Evolutionary conservation across 2,329 filamentous ascomycete genomes (phyloP).

Genomic region (Beauveria scarabaeidicola): DNA sequence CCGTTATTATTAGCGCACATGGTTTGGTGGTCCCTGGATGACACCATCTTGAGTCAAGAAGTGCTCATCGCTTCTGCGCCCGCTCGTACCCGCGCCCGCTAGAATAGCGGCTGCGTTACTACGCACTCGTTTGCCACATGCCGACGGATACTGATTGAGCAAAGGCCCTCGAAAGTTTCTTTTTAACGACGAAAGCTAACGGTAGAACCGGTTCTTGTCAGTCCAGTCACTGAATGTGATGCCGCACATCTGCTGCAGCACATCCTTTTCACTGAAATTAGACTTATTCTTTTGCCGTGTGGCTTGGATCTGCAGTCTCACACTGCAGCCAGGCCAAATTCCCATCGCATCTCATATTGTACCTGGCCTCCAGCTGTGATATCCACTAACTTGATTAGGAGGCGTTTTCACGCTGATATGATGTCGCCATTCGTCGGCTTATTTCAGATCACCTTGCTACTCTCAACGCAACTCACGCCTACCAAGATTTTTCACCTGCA

Average conservation of each 20-base stretch:
- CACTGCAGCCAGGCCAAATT: neutral
- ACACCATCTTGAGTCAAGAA: constrained; percentile 9
- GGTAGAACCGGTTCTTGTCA: neutral
- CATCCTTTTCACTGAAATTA: neutral
- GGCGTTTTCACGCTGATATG: neutral
- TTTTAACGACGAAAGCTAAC: neutral
- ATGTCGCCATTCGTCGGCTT: neutral
- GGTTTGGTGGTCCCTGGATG: constrained; percentile 7
- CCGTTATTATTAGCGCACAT: constrained; percentile 9
- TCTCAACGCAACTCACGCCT: neutral
- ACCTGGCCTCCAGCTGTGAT: neutral
- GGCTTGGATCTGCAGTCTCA: neutral
- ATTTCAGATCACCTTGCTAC: neutral
- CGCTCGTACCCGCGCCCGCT: neutral
- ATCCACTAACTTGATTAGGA: neutral
- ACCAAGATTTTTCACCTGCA: neutral
- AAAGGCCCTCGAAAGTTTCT: neutral
- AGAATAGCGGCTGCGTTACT: neutral
- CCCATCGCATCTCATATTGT: neutral
- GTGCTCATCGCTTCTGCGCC: constrained; percentile 9
- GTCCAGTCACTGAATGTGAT: neutral
- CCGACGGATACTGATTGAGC: constrained; percentile 1
- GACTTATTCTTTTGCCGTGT: neutral
- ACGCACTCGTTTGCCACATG: neutral
- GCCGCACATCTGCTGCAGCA: neutral